Percentiles rank a stretch among this genome's conserved stretches.
phyloP scores from a whole-genome alignment of 73 alveolate species.

The Paramecium octaurelia region DNA sequence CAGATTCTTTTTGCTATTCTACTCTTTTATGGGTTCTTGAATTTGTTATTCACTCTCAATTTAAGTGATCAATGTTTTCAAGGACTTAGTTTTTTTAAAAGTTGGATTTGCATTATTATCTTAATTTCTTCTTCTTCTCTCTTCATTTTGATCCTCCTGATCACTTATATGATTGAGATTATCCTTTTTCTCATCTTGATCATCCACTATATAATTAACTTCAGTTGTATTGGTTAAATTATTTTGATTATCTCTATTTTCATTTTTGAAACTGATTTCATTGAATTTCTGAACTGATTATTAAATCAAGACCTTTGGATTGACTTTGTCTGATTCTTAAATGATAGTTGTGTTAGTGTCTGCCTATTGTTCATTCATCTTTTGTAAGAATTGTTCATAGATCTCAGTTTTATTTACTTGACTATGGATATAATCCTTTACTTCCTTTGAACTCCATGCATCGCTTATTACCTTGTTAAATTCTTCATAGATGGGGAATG shows the following conservation, averaged over 20 bases:
- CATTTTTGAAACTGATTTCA: constrained; percentile 31
- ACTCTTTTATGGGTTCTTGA: background rate
- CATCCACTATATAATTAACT: background rate
- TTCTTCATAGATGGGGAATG: constrained; percentile 31
- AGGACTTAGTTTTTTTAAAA: constrained; percentile 1
- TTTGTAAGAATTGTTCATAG: constrained; percentile 31
- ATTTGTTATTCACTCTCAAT: background rate
- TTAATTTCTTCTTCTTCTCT: constrained; percentile 48
- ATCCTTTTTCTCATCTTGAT: background rate
- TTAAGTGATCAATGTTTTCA: background rate
- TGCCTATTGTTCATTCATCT: constrained; percentile 26
- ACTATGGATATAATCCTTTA: constrained; percentile 27
- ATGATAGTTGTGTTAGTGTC: background rate
- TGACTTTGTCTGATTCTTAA: background rate
- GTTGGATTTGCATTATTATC: background rate
- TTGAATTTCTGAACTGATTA: constrained; percentile 45
- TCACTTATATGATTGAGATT: background rate
- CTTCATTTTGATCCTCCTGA: background rate
- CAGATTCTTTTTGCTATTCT: background rate
- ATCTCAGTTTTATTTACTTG: constrained; percentile 39
- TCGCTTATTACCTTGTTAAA: constrained; percentile 41
- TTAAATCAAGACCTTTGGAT: constrained; percentile 13
- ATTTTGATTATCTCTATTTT: background rate
- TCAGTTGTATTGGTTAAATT: background rate
- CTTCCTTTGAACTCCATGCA: constrained; percentile 39